Evolutionary conservation across 352 stramenopile species (phyloP).

Genomic region (Globisporangium recalcitrans): DNA sequence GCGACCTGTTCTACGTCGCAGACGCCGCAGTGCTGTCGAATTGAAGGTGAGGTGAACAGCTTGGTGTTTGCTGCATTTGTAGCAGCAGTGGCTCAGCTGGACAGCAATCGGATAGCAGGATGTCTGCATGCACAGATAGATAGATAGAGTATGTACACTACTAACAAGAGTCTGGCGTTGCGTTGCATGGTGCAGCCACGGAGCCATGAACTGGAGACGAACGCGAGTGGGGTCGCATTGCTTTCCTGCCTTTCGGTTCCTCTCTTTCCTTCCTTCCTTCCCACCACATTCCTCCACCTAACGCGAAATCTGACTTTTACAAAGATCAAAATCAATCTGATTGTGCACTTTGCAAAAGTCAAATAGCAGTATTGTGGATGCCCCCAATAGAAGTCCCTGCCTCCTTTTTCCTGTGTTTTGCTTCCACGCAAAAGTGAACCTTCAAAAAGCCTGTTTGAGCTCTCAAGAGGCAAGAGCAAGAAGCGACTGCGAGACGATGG

Average conservation of each 20-base stretch:
- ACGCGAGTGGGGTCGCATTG: too few relatives aligned
- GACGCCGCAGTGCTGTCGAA: not conserved
- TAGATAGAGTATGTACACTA: not conserved
- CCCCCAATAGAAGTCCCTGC: not conserved
- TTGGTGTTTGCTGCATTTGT: too few relatives aligned
- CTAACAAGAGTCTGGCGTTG: not conserved
- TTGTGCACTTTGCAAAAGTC: too few relatives aligned
- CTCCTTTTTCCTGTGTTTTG: not conserved
- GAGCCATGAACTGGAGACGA: not conserved
- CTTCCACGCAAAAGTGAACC: not conserved
- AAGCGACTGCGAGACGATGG: slow-evolving; percentile 16
- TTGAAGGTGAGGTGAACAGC: too few relatives aligned
- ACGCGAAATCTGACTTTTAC: too few relatives aligned
- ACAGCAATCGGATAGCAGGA: too few relatives aligned
- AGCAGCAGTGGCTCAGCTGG: not conserved
- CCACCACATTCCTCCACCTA: too few relatives aligned
- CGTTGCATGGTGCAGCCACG: too few relatives aligned
- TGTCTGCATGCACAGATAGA: not conserved
- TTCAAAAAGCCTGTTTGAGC: slow-evolving; percentile 5
- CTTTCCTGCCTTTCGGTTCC: too few relatives aligned
- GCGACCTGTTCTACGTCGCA: not conserved
- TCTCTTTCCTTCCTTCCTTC: too few relatives aligned
- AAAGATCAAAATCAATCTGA: too few relatives aligned
- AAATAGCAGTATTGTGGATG: not conserved
- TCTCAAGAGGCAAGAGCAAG: not conserved